These are phyloP conservation scores for Chalciporus chontae DNA, from an alignment of 768 basidiomycete species.

Conservation along the genomic window DNA sequence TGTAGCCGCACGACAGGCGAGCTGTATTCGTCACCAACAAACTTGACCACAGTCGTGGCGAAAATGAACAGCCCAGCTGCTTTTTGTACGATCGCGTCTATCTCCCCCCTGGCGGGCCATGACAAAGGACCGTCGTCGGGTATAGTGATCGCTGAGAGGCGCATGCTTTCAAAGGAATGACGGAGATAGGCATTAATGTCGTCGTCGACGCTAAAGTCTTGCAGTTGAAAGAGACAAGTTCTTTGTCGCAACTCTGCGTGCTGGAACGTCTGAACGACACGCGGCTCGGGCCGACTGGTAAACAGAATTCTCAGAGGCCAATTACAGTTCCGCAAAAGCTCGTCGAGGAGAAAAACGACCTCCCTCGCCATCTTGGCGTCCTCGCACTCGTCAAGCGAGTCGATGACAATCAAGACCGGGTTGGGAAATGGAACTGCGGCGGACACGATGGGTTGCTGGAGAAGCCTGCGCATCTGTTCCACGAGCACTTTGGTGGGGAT, in stretches of 20 bases:
- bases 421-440: conserved; percentile 7
- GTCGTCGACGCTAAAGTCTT: conserved; percentile 20
- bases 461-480: conserved; percentile 23
- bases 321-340: conserved; percentile 9
- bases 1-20: conserved; percentile 10
- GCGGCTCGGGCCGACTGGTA: conserved; percentile 19
- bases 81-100: conserved; percentile 16
- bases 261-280: conserved; percentile 20
- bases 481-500: conserved; percentile 22
- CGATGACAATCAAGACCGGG: conserved; percentile 21
- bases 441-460: conserved; percentile 18
- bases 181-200: conserved; percentile 24
- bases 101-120: conserved; percentile 23
- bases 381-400: conserved; percentile 25
- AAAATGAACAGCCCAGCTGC: conserved; percentile 28
- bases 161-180: conserved; percentile 18
- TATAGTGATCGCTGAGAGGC: neutral
- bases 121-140: neutral
- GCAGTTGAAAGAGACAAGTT: conserved; percentile 10
- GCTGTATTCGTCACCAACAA: conserved; percentile 12
- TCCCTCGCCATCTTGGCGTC: conserved; percentile 19
- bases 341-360: conserved; percentile 21
- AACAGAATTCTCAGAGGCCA: conserved; percentile 26
- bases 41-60: conserved; percentile 27
- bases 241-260: conserved; percentile 9